phyloP scores from a whole-genome alignment of 345 rosid species.

The Eucalyptus coolabah region DNA sequence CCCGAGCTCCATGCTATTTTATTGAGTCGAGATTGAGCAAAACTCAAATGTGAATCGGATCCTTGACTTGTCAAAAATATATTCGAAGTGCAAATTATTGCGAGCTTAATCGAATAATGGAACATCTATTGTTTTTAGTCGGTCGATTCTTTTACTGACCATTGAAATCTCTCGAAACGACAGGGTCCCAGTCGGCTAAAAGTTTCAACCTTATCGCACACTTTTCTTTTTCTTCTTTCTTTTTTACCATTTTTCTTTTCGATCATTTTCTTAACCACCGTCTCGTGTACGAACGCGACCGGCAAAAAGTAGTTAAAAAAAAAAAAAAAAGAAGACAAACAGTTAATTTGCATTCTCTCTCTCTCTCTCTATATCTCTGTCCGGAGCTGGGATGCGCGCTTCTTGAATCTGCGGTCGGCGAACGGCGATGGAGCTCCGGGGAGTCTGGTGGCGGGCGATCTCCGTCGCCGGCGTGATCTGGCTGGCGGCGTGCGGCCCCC shows the following conservation, averaged over 20 bases:
- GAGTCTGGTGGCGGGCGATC: slow-evolving; percentile 16
- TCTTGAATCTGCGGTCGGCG: neutral
- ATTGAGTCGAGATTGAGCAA: rapidly evolving
- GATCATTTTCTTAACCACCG: neutral
- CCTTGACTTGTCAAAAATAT: no score
- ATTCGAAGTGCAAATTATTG: neutral
- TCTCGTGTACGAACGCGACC: neutral
- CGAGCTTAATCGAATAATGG: neutral
- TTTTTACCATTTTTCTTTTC: neutral
- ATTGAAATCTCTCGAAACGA: neutral
- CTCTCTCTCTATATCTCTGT: neutral
- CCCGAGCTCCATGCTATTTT: rapidly evolving
- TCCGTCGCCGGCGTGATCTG: slow-evolving; percentile 20
- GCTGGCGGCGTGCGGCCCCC: slow-evolving; percentile 22
- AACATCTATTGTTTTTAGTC: neutral
- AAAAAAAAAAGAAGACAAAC: neutral
- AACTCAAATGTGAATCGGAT: rapidly evolving
- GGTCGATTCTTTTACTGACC: neutral
- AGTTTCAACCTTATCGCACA: neutral
- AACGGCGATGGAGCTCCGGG: slow-evolving; percentile 48
- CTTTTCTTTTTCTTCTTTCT: neutral
- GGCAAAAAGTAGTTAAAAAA: neutral
- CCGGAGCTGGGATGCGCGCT: slow-evolving; percentile 8
- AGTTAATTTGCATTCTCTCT: neutral
- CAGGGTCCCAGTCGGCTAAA: neutral